A percentile compares a stretch with the other conserved stretches of the same genome.
Evolutionary conservation across 108 stramenopile species (phyloP).

Genomic region (Skeletonema menzelii): DNA sequence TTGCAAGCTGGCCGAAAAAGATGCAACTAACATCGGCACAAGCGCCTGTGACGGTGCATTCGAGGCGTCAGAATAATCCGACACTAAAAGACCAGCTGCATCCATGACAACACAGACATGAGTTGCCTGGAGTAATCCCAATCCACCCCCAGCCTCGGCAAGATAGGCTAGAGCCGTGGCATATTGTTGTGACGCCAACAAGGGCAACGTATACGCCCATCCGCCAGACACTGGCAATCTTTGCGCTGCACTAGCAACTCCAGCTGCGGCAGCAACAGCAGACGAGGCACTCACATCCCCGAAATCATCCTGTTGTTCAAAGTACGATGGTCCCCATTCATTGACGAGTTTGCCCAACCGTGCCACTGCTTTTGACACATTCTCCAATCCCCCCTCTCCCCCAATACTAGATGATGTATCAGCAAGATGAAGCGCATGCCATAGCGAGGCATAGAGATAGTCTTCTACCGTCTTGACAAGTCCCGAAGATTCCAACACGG

Average conservation of each 20-base stretch:
- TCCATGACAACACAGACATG: slow-evolving; percentile 64
- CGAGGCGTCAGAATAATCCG: slow-evolving; percentile 8
- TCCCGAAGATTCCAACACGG: slow-evolving; percentile 32
- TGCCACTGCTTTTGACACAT: slow-evolving; percentile 38
- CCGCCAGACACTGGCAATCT: slow-evolving; percentile 50
- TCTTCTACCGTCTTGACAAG: slow-evolving; percentile 74
- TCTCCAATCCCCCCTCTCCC: slow-evolving; percentile 10
- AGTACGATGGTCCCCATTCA: slow-evolving; percentile 75
- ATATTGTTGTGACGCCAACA: slow-evolving; percentile 77
- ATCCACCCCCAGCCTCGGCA: slow-evolving; percentile 60
- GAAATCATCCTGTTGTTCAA: slow-evolving; percentile 53
- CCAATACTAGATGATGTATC: slow-evolving; percentile 22
- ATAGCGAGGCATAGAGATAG: slow-evolving; percentile 69
- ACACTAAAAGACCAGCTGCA: slow-evolving; percentile 22
- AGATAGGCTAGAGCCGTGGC: slow-evolving; percentile 66
- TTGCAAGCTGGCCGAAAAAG: slow-evolving; percentile 50
- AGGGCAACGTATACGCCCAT: slow-evolving; percentile 75
- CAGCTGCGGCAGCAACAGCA: slow-evolving; percentile 21
- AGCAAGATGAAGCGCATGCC: slow-evolving; percentile 55
- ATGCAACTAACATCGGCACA: slow-evolving; percentile 37
- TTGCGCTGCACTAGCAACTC: neutral
- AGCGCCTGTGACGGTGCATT: slow-evolving; percentile 9
- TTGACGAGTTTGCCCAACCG: slow-evolving; percentile 57
- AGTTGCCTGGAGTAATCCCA: slow-evolving; percentile 73
- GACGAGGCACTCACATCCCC: slow-evolving; percentile 15